A percentile compares a stretch with the other conserved stretches of the same genome.
These are phyloP conservation scores for Tolypocladium amazonense DNA, from an alignment of 2,329 filamentous ascomycete genomes.

Conservation along the genomic window DNA sequence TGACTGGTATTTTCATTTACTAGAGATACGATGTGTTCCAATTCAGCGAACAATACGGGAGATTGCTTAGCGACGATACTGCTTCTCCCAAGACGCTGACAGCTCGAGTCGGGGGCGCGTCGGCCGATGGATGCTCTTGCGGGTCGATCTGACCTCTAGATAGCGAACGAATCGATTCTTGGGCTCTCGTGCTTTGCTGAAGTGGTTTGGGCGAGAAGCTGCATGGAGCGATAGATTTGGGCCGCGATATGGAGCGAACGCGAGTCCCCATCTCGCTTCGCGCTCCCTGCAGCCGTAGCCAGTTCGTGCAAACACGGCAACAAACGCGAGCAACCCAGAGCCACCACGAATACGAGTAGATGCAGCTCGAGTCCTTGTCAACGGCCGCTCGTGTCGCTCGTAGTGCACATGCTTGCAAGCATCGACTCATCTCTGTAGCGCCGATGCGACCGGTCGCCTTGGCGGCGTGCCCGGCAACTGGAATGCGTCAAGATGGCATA, in stretches of 20 bases:
- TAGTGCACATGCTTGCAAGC: not conserved
- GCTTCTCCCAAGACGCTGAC: not conserved
- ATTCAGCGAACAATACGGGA: no score
- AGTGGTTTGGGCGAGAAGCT: not conserved
- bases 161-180: not conserved
- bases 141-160: not conserved
- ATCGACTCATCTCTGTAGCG: not conserved
- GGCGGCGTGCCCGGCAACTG: constrained; percentile 5
- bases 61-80: not conserved
- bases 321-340: not conserved
- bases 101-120: no score
- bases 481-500: constrained; percentile 16
- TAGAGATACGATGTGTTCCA: not conserved
- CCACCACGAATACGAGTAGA: no score
- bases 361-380: no score
- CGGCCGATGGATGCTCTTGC: not conserved
- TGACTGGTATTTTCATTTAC: not conserved
- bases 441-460: not conserved
- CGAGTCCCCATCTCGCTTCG: not conserved
- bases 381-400: not conserved
- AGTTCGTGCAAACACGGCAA: not conserved
- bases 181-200: not conserved
- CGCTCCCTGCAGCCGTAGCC: not conserved
- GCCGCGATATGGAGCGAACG: not conserved
- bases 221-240: not conserved